Evolutionary conservation across 2,329 filamentous ascomycete genomes (phyloP).

Genomic region (Exserohilum rostratum): DNA sequence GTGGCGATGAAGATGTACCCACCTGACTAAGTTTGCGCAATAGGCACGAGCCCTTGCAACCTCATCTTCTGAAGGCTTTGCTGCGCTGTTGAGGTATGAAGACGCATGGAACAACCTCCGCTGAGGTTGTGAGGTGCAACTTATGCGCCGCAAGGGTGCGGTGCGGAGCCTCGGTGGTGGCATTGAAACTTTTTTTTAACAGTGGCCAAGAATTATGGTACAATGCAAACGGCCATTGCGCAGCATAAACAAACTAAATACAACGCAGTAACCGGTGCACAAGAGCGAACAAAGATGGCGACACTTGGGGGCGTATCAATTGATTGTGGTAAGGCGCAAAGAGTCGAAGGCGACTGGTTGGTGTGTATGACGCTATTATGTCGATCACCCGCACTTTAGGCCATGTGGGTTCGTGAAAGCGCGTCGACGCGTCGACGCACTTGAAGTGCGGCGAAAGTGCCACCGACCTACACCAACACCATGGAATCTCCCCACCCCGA

Average conservation of each 20-base stretch:
- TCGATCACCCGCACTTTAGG: slow-evolving; percentile 24
- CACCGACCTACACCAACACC: slow-evolving; percentile 14
- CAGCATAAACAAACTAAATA: neutral
- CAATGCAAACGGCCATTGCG: slow-evolving; percentile 14
- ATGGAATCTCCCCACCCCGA: slow-evolving; percentile 54
- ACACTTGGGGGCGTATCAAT: neutral
- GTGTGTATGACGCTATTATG: slow-evolving; percentile 37
- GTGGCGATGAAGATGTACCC: slow-evolving; percentile 11
- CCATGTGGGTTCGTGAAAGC: slow-evolving; percentile 37
- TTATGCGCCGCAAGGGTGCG: slow-evolving; percentile 27
- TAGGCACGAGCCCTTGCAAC: slow-evolving; percentile 62
- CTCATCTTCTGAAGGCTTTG: slow-evolving; percentile 51
- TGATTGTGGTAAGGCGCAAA: slow-evolving; percentile 17
- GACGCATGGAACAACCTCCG: slow-evolving; percentile 33
- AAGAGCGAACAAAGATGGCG: neutral
- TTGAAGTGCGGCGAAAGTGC: slow-evolving; percentile 9
- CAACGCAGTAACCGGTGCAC: neutral
- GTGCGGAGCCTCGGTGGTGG: slow-evolving; percentile 25
- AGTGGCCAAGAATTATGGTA: neutral
- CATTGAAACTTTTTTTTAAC: slow-evolving; percentile 34
- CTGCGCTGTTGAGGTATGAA: slow-evolving; percentile 24
- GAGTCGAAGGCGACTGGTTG: slow-evolving; percentile 17
- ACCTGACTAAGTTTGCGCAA: slow-evolving; percentile 65
- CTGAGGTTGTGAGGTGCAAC: slow-evolving; percentile 4
- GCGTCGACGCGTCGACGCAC: slow-evolving; percentile 38